Conservation (phyloP, 2,329 filamentous ascomycete species). For the Nothopassalora personata region DNA sequence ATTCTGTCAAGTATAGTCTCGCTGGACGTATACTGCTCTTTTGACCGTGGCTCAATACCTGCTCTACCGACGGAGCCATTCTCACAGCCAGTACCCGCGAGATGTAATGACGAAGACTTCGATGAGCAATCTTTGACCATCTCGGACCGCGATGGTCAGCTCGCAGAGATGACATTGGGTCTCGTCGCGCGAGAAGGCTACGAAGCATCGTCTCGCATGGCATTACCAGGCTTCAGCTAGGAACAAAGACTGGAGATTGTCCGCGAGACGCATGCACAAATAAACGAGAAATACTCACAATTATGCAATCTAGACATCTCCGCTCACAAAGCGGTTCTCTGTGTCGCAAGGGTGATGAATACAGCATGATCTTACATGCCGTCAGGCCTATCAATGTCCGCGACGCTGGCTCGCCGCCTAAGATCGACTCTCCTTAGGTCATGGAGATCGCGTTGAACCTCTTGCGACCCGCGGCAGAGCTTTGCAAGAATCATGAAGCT, state of each 20-base stretch:
- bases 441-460: neutral
- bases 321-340: neutral
- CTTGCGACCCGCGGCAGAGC: neutral
- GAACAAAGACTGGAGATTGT: neutral
- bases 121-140: neutral
- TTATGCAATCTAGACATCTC: neutral
- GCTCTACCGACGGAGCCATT: neutral
- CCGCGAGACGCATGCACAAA: neutral
- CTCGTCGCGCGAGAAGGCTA: neutral
- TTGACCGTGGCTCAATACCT: neutral
- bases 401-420: neutral
- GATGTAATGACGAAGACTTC: neutral
- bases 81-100: neutral
- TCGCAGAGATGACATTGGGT: neutral
- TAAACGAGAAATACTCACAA: neutral
- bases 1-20: neutral
- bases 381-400: neutral
- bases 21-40: neutral
- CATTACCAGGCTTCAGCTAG: neutral
- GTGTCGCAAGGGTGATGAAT: neutral
- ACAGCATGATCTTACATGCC: neutral
- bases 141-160: neutral
- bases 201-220: neutral
- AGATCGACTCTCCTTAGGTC: neutral
- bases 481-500: neutral